A percentile compares a stretch with the other conserved stretches of the same genome.
These are phyloP conservation scores for Coprinellus micaceus DNA, from an alignment of 768 basidiomycete genomes.

Conservation along the genomic window DNA sequence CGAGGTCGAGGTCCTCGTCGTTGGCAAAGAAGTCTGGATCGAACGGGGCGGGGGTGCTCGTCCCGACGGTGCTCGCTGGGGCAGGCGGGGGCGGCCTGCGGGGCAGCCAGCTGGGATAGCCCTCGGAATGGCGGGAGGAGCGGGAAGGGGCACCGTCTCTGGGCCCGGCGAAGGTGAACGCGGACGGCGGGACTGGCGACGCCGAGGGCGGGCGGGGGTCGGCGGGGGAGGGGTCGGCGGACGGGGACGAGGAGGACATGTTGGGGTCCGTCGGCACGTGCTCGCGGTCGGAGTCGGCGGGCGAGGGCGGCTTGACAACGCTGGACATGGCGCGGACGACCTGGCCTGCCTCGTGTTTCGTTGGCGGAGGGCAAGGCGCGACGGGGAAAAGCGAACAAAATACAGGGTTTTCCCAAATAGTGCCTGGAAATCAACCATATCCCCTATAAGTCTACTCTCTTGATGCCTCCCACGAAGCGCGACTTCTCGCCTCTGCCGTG, in stretches of 20 bases:
- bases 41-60: constrained; percentile 8
- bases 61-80: constrained; percentile 59
- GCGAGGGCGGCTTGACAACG: neutral
- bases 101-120: constrained; percentile 85
- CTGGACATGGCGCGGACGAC: neutral
- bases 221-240: neutral
- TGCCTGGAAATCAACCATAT: neutral
- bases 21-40: constrained; percentile 5
- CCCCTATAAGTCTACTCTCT: too few species aligned
- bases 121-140: constrained; percentile 50
- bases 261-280: too few species aligned
- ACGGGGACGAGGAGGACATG: neutral
- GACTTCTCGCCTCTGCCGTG: too few species aligned
- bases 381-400: neutral
- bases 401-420: neutral
- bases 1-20: constrained; percentile 3
- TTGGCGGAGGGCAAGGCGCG: neutral
- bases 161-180: neutral
- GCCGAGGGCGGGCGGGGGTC: neutral
- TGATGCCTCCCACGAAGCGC: too few species aligned
- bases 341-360: neutral
- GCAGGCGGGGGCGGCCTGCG: constrained; percentile 72
- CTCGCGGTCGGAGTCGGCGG: neutral
- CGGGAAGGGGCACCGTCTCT: constrained; percentile 13
- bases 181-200: neutral